Conservation (phyloP, 345 rosid species). For the Citrus cavaleriei region DNA sequence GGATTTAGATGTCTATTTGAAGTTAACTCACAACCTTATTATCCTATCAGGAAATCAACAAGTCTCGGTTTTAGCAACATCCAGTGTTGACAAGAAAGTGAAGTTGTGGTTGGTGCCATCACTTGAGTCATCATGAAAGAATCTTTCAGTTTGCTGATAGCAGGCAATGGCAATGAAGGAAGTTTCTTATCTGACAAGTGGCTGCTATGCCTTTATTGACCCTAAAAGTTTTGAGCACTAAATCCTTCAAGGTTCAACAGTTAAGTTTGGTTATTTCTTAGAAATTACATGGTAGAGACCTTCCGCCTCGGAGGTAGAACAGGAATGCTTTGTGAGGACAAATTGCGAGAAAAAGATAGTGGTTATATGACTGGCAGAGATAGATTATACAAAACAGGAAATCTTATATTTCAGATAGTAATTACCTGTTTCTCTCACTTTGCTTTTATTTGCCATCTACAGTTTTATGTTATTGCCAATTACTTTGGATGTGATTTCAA, state of each 20-base stretch:
- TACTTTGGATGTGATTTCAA: background rate
- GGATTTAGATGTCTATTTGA: background rate
- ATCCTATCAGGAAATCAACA: slow-evolving; percentile 48
- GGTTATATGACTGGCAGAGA: background rate
- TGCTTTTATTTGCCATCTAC: background rate
- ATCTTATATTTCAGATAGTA: background rate
- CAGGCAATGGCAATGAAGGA: background rate
- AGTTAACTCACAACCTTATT: background rate
- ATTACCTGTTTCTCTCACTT: background rate
- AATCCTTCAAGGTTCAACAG: background rate
- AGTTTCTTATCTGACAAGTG: slow-evolving; percentile 6
- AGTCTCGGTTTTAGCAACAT: slow-evolving; percentile 58
- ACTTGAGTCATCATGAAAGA: slow-evolving; percentile 13
- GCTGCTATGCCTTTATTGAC: background rate
- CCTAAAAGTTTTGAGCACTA: background rate
- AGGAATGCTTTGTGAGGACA: background rate
- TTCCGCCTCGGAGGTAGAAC: background rate
- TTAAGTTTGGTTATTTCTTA: background rate
- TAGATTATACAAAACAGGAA: background rate
- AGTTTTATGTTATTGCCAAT: background rate
- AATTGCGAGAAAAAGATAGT: background rate
- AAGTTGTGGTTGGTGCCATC: slow-evolving; percentile 85
- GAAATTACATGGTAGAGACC: background rate
- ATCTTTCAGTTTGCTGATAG: background rate
- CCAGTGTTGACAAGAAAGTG: slow-evolving; percentile 85